A percentile compares a stretch with the other conserved stretches of the same genome.
Evolutionary conservation across 1,284 basidiomycete species (phyloP).

Genomic region (Neonothopanus nambi): DNA sequence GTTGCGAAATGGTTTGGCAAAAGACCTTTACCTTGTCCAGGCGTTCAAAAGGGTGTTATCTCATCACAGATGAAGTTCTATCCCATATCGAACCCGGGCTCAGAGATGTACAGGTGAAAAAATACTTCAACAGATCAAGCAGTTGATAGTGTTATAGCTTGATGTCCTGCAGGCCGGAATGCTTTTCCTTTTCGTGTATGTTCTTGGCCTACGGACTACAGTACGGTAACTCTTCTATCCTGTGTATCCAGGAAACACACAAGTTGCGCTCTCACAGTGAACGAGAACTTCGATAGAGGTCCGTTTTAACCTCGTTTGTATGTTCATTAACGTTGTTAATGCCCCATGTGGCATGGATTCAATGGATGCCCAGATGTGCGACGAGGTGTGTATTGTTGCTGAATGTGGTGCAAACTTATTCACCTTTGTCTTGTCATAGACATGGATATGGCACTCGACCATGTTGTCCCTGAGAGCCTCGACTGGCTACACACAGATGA

Average conservation of each 20-base stretch:
- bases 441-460: constrained; percentile 87
- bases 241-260: constrained; percentile 77
- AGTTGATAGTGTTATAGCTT: neutral
- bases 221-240: too few species aligned
- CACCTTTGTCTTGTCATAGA: constrained; percentile 40
- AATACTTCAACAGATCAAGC: neutral
- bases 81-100: constrained; percentile 75
- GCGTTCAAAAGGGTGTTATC: constrained; percentile 74
- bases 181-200: constrained; percentile 75
- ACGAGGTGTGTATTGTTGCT: constrained; percentile 36
- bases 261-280: constrained; percentile 84
- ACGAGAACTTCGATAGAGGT: constrained; percentile 84
- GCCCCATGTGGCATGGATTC: too few species aligned
- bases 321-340: too few species aligned
- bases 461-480: constrained; percentile 84
- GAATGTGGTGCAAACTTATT: neutral
- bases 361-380: constrained; percentile 51
- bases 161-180: constrained; percentile 57
- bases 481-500: constrained; percentile 90
- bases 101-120: constrained; percentile 61
- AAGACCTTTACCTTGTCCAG: constrained; percentile 74
- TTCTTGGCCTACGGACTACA: neutral
- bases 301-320: neutral
- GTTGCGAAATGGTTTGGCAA: constrained; percentile 82
- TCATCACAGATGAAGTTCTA: constrained; percentile 83